Evolutionary conservation across 345 rosid genomes (phyloP), one percentile per base, ranked within the genome.

Genomic region (Eucalyptus virginea): DNA sequence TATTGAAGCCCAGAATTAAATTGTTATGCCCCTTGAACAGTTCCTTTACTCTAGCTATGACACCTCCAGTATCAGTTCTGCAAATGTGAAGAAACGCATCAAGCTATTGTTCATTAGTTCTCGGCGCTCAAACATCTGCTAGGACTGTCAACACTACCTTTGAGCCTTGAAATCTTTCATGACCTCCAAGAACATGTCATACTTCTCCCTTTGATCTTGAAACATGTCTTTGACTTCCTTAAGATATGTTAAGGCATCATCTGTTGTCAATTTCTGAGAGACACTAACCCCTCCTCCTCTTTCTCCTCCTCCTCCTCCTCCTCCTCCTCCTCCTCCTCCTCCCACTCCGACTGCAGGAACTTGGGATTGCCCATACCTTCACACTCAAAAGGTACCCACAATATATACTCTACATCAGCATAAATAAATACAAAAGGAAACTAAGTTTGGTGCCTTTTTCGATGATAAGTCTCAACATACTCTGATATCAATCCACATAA

Each of bases 141-240:
- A 86, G 62, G 58, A 81, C 47, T 58, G 90, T 90, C 40, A 21
- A 87, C 49, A 65, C 85, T 87, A 97, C 99, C 98, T 93, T 90
- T 96, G 98, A 60, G 98, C 99, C 93, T 98, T 96, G 90, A 98
- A 98, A 93, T 98, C 99, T 91, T 96, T 98, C 99, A 98, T 96
- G 94, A 97, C 97, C 91, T 96, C 98, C 90, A 97, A 94, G 88
- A 98, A 97, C 94, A 77, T 93, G 88, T 97, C 98, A 89, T 97
- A 96, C 92, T 95, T 98, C 88, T 95, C 99, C 91, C 93, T 95
- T 91, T 98, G 96, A 89, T 97, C 97, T 90, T 95, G 98, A 93
- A 98, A 97, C 98, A 94, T 97, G 91, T 98, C 98, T 90, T 96
- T 96, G 69, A 98, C 99, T 93, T 95, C 93, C 92, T 96, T 98